Conservation (phyloP, 169 alveolate genomes). For the Cryptosporidium muris region DNA sequence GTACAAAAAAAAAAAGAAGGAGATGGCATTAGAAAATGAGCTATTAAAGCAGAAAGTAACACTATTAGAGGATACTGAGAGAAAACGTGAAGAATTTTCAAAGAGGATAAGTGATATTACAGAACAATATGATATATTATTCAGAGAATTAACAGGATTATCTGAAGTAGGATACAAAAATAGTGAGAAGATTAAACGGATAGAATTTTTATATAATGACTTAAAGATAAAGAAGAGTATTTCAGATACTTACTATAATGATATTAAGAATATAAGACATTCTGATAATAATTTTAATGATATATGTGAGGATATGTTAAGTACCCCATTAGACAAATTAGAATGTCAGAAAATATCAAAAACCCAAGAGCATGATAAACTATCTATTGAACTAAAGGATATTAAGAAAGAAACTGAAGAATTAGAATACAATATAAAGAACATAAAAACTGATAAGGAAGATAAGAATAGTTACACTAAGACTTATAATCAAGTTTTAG, state of each 20-base stretch:
- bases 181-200: background rate
- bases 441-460: no score
- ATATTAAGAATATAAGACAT: background rate
- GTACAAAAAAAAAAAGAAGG: constrained; percentile 43
- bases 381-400: no score
- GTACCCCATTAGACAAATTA: no score
- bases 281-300: no score
- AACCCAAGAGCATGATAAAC: no score
- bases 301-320: no score
- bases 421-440: no score
- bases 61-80: constrained; percentile 8
- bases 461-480: no score
- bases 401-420: no score
- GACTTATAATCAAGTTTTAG: no score
- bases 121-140: background rate
- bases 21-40: constrained; percentile 16
- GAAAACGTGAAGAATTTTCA: constrained; percentile 20
- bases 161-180: background rate
- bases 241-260: constrained; percentile 1
- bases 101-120: constrained; percentile 12
- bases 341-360: no score
- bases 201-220: constrained; percentile 17
- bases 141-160: background rate
- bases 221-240: background rate
- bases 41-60: constrained; percentile 16